Evolutionary conservation across 805 yeast species (phyloP), one percentile per base, ranked within the genome.

Genomic region (Lachancea nothofagi): DNA sequence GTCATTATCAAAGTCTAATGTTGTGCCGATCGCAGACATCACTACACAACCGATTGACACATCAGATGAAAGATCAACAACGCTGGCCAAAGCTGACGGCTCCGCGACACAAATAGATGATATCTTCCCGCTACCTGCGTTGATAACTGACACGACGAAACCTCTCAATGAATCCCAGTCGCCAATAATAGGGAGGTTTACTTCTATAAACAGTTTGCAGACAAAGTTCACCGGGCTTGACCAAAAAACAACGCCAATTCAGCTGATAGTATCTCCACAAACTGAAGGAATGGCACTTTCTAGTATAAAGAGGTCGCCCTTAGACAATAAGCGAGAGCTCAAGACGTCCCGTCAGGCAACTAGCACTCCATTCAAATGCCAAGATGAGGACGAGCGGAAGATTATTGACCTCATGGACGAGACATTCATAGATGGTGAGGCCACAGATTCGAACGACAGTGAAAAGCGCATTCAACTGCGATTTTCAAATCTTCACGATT

Each of bases 41-140:
- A 28, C 19, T 14, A 35, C 38, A n/a, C 38, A 35, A 27, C 38
- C 38, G 9, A 35, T 35, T 20, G 27, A 35, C 14, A 14, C 26
- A 12, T 21, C 26, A 18, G 38, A 21, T 15, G 32, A 35, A 9
- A 35, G 7, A 8, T 18, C 20, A n/a, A 4, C 19, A 2, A 15
- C 17, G 19, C 10, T 14, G 6, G 31, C 19, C 19, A 27, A 17
- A 4, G 27, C 28, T 14, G 38, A 35, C 19, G 38, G 38, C 2
- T 35, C 38, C 20, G 38, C 25, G 6, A 35, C 38, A 5, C 38
- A 35, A 19, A 27, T 35, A 7, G 38, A 35, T 13, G 12, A 12
- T n/a, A 21, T 13, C 5, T 35, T 13, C n/a, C 14, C 20, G 6
- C n/a, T 26, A 18, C 29, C 38, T 4, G 13, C 20, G 5, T 14